phyloP scores from a whole-genome alignment of 257 asterid genomes.

The Echium plantagineum region DNA sequence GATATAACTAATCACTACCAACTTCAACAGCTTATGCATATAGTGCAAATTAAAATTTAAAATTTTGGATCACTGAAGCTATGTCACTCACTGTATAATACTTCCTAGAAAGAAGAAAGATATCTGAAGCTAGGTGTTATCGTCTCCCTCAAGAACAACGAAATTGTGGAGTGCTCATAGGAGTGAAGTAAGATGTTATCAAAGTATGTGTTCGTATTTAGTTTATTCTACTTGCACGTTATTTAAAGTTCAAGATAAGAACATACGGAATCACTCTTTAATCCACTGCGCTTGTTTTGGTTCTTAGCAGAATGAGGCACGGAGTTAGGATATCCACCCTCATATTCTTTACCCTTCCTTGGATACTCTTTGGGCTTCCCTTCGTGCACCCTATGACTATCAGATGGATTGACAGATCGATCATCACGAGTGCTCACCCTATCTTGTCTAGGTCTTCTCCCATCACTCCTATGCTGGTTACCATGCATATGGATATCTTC shows the following conservation, averaged over 20 bases:
- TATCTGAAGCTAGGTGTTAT: background rate
- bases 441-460: conserved; percentile 60
- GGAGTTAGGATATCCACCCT: conserved; percentile 45
- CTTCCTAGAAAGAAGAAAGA: background rate
- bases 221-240: conserved; percentile 4
- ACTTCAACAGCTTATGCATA: background rate
- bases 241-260: conserved; percentile 23
- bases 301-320: conserved; percentile 40
- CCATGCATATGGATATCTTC: conserved; percentile 55
- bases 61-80: no score
- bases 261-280: conserved; percentile 72
- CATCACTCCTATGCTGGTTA: conserved; percentile 34
- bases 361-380: conserved; percentile 40
- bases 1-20: background rate
- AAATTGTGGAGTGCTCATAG: no score
- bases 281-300: conserved; percentile 46
- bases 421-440: conserved; percentile 51
- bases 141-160: background rate
- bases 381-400: conserved; percentile 46
- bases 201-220: background rate
- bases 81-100: no score
- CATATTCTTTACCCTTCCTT: conserved; percentile 64
- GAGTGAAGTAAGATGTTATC: background rate
- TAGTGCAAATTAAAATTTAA: no score
- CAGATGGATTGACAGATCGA: conserved; percentile 45